These are phyloP conservation scores for Penicillium arizonense DNA, from an alignment of 495 filamentous ascomycete species.

Conservation along the genomic window DNA sequence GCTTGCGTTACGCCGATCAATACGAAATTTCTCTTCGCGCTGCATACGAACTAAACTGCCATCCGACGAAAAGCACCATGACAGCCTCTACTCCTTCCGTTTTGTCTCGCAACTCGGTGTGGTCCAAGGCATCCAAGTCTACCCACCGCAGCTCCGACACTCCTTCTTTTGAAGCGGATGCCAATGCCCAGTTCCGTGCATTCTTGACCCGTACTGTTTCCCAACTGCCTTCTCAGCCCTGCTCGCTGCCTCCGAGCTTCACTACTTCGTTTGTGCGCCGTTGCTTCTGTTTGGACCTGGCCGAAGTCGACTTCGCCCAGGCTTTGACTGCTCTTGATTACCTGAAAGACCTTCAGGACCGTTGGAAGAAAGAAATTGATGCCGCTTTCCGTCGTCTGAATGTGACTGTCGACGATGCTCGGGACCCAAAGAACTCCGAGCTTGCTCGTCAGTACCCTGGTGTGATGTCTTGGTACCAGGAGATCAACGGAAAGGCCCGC, in stretches of 20 bases:
- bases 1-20: conserved; percentile 60
- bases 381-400: conserved; percentile 44
- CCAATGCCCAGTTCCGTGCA: conserved; percentile 61
- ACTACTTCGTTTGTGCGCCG: conserved; percentile 63
- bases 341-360: conserved; percentile 63
- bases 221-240: conserved; percentile 60
- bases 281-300: conserved; percentile 57
- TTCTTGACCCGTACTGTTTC: conserved; percentile 63
- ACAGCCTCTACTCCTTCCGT: conserved; percentile 29
- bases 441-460: conserved; percentile 47
- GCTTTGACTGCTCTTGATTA: conserved; percentile 71
- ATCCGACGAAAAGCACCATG: conserved; percentile 44
- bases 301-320: conserved; percentile 68
- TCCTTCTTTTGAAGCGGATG: conserved; percentile 35
- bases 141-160: conserved; percentile 35
- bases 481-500: conserved; percentile 52
- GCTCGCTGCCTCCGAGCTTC: conserved; percentile 65
- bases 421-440: conserved; percentile 33
- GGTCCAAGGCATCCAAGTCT: conserved; percentile 26
- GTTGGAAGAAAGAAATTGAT: conserved; percentile 59
- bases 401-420: conserved; percentile 37
- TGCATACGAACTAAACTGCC: conserved; percentile 72
- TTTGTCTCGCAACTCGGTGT: conserved; percentile 1
- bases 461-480: conserved; percentile 53
- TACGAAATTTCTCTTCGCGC: conserved; percentile 74